phyloP scores from a whole-genome alignment of 768 basidiomycete genomes.

The Dendrothele bispora region DNA sequence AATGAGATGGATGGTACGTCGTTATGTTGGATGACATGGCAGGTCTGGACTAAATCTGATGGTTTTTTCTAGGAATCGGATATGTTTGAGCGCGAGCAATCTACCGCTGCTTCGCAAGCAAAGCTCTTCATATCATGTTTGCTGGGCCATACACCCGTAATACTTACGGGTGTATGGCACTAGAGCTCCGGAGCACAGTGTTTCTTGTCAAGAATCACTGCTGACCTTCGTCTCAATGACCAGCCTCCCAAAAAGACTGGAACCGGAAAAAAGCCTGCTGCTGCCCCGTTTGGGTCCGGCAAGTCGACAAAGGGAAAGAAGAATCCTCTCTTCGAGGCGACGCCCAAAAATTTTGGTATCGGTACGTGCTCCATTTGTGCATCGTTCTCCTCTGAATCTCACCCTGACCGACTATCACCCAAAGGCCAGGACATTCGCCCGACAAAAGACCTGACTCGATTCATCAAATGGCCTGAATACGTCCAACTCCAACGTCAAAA shows the following conservation, averaged over 20 bases:
- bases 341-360: conserved; percentile 92
- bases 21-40: conserved; percentile 34
- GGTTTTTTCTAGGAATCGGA: conserved; percentile 24
- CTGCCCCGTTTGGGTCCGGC: conserved; percentile 79
- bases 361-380: conserved; percentile 51
- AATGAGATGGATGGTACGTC: conserved; percentile 56
- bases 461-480: conserved; percentile 99
- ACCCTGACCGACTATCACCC: not conserved
- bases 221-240: conserved; percentile 81
- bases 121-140: not conserved
- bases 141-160: conserved; percentile 13
- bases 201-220: conserved; percentile 14
- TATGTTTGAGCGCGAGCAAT: not conserved
- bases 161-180: conserved; percentile 33
- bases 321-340: conserved; percentile 95
- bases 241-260: conserved; percentile 78
- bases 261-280: conserved; percentile 81
- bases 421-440: conserved; percentile 95
- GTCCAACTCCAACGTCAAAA: conserved; percentile 98
- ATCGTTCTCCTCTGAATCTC: not conserved
- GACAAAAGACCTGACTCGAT: conserved; percentile 88
- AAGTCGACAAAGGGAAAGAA: conserved; percentile 76
- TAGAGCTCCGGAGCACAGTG: conserved; percentile 58
- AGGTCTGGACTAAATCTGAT: conserved; percentile 18
- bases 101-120: not conserved